Conservation (phyloP, 202 grass and related monocot species). For the Elaeis oleifera region DNA sequence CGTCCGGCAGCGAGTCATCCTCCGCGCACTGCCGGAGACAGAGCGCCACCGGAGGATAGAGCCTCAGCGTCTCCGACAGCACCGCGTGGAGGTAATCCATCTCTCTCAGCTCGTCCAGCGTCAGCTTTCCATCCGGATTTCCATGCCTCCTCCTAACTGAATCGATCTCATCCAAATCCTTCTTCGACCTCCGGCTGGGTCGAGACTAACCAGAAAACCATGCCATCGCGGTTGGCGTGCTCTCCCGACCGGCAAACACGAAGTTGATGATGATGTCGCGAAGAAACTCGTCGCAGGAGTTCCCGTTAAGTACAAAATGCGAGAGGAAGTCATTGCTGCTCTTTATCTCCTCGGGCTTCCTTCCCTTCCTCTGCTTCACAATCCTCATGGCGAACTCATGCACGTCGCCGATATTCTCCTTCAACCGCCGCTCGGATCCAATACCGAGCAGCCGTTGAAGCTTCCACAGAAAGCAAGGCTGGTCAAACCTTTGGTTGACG, state of each 20-base stretch:
- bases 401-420: too few species aligned
- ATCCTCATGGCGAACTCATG: not conserved
- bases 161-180: not conserved
- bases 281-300: conserved; percentile 2
- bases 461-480: not conserved
- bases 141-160: not conserved
- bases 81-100: conserved; percentile 1
- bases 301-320: not conserved
- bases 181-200: not conserved
- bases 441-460: too few species aligned
- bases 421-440: too few species aligned
- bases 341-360: not conserved
- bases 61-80: conserved; percentile 1
- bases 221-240: not conserved
- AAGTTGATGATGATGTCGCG: conserved; percentile 3
- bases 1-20: not conserved
- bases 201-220: conserved; percentile 5
- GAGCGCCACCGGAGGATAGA: not conserved
- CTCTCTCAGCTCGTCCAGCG: not conserved
- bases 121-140: not conserved
- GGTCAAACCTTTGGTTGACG: not conserved
- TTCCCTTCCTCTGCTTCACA: not conserved
- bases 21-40: not conserved
- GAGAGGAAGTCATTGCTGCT: not conserved
- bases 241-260: not conserved